Evolutionary conservation across 2,329 filamentous ascomycete genomes (phyloP), one percentile per base, ranked within the genome.

Genomic region (Colletotrichum paranaense): DNA sequence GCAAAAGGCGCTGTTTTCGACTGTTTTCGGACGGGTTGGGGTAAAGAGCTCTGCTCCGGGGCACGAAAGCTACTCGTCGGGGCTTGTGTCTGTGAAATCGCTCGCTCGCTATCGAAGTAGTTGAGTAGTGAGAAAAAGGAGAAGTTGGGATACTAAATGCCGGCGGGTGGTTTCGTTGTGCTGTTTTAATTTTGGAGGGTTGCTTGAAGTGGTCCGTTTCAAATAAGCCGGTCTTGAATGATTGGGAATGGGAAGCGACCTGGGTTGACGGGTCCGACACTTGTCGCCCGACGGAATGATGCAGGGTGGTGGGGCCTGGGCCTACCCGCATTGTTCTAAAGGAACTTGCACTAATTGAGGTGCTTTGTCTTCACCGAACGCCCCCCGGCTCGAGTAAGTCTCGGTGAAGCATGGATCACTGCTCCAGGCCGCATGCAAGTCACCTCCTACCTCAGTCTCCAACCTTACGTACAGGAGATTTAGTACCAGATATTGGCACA

Each of bases 171-270:
- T 69, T 67, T 73, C 69, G 72, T 66, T 35, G 24, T 38, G 67
- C 22, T 49, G 67, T 56, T 59, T 55, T 65, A 60, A 72, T 63
- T 30, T 35, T 42, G 60, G 67, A 70, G 60, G 52, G 46, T 60
- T 73, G 60, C 60, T 73, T 70, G 70, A 56, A 70, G 60, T 70
- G 70, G 67, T 70, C 67, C 62, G 70, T 73, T 73, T 73, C 70
- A 73, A 59, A 65, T 73, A 73, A 70, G 70, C 35, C 67, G 59
- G 70, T 38, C 55, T 73, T 65, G 60, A 69, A 70, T 62, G 60
- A 73, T 70, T 57, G 67, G 66, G 69, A 70, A 73, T 56, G 70
- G 32, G 65, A 67, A 57, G 62, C 32, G 53, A 57, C 67, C 66
- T 70, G 63, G 68, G 67, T 60, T 42, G 28, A 32, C n/a, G 70